phyloP scores from a whole-genome alignment of 768 basidiomycete genomes.

The Lanmaoa rubissima region DNA sequence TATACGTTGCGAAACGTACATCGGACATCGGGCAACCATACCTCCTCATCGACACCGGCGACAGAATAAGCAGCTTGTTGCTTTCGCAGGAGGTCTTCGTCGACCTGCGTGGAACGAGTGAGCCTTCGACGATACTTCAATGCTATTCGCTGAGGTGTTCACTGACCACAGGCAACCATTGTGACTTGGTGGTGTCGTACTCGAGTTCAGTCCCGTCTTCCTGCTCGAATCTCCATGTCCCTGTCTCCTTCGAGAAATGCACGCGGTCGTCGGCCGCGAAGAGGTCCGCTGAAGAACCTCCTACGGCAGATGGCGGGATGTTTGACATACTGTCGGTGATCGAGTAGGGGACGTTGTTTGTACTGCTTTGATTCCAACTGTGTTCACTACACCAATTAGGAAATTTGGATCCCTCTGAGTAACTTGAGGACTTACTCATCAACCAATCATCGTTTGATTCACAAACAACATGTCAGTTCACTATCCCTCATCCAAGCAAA shows the following conservation, averaged over 20 bases:
- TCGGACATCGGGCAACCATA: constrained; percentile 38
- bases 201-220: constrained; percentile 90
- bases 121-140: neutral
- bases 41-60: constrained; percentile 91
- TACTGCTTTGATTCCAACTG: constrained; percentile 36
- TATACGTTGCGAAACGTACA: constrained; percentile 24
- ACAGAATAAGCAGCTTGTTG: constrained; percentile 97
- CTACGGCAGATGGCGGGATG: constrained; percentile 45
- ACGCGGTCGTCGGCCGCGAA: constrained; percentile 83
- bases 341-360: constrained; percentile 31
- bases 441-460: neutral
- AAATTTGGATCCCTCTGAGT: neutral
- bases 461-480: neutral
- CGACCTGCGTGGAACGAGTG: constrained; percentile 51
- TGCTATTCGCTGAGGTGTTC: neutral
- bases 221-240: constrained; percentile 87
- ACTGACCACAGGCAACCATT: constrained; percentile 85
- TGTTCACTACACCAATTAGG: constrained; percentile 5
- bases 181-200: constrained; percentile 71
- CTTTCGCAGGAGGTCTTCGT: constrained; percentile 80
- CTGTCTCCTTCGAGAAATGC: constrained; percentile 70
- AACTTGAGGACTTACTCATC: neutral
- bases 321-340: constrained; percentile 22
- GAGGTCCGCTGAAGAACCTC: constrained; percentile 51
- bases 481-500: constrained; percentile 16